Evolutionary conservation across 2,329 filamentous ascomycete genomes (phyloP), one percentile per base, ranked within the genome.

Genomic region (Myotisia sp.): DNA sequence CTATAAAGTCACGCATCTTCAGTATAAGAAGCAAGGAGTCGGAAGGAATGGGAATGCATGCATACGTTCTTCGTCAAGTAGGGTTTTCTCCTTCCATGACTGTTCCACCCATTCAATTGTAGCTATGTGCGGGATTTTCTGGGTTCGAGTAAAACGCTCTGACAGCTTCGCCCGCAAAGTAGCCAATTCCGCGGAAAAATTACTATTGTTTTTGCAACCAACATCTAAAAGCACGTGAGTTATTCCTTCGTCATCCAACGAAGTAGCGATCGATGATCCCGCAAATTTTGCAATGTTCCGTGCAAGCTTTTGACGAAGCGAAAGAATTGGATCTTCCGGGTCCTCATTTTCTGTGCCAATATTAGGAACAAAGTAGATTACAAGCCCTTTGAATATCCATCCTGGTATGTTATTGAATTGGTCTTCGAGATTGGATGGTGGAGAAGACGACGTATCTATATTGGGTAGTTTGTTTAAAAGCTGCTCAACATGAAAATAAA

Each of bases 11-110:
- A n/a, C n/a, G n/a, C n/a, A n/a, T n/a, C n/a, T n/a, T n/a, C n/a
- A n/a, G n/a, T n/a, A n/a, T n/a, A n/a, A n/a, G n/a, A 6, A 24
- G 7, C 23, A 12, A 26, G 3, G 23, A 8, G 23, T 26, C 4
- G 23, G 23, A 26, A 26, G 7, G 9, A 29, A 10, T 8, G 24
- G 5, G n/a, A 30, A 22, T 17, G 14, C 22, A 17, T 22, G 46
- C 54, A 42, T 47, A 60, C 61, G 57, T 47, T 87, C 82, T 59
- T 94, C 87, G 44, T 92, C 83, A 29, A 94, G 53, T 40, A 80
- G 49, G 1, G 84, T 92, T 42, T 65, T 68, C 52, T 87, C 82
- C 38, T 64, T 65, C 84, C 86, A 93, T 47, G 81, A 82, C 34
- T 79, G 74, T 33, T 76, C 68, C 0, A 94, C 58, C 90, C 90